Conservation (phyloP, 2,329 filamentous ascomycete genomes). For the Neonectria sp. region DNA sequence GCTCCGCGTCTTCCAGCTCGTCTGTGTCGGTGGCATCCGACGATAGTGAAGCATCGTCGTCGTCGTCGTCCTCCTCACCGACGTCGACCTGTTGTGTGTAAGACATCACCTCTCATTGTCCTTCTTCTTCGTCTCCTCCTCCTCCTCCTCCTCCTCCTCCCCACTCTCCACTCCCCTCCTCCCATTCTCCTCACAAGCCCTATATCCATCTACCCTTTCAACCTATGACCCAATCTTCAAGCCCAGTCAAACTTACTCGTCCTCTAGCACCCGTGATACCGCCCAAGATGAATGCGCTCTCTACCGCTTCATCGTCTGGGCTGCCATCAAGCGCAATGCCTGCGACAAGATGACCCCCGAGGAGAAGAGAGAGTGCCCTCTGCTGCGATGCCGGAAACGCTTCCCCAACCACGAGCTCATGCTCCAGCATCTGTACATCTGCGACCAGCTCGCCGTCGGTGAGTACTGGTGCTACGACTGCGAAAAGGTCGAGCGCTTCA, state of each 20-base stretch:
- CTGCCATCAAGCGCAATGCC: constrained; percentile 68
- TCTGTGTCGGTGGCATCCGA: constrained; percentile 44
- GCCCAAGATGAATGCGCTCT: constrained; percentile 65
- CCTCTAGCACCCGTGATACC: constrained; percentile 60
- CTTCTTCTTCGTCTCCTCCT: constrained; percentile 10
- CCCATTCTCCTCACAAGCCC: constrained; percentile 3
- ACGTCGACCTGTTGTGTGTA: constrained; percentile 52
- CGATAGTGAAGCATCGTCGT: constrained; percentile 43
- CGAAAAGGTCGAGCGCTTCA: constrained; percentile 66
- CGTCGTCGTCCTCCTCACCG: constrained; percentile 35
- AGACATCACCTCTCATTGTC: constrained; percentile 39
- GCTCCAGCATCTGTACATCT: constrained; percentile 67
- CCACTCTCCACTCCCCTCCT: not conserved
- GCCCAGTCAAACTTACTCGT: constrained; percentile 34
- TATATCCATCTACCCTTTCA: not conserved
- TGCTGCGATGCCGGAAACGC: constrained; percentile 65
- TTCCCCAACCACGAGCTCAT: constrained; percentile 68
- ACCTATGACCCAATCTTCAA: not conserved
- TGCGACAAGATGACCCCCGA: constrained; percentile 62
- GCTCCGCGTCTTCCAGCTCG: constrained; percentile 48
- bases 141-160: constrained; percentile 2
- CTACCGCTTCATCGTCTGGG: constrained; percentile 71
- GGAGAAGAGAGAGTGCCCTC: constrained; percentile 66
- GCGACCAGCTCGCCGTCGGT: constrained; percentile 63
- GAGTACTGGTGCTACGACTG: constrained; percentile 73